phyloP scores from a whole-genome alignment of 306 rosid genomes.

The Acacia crassicarpa region DNA sequence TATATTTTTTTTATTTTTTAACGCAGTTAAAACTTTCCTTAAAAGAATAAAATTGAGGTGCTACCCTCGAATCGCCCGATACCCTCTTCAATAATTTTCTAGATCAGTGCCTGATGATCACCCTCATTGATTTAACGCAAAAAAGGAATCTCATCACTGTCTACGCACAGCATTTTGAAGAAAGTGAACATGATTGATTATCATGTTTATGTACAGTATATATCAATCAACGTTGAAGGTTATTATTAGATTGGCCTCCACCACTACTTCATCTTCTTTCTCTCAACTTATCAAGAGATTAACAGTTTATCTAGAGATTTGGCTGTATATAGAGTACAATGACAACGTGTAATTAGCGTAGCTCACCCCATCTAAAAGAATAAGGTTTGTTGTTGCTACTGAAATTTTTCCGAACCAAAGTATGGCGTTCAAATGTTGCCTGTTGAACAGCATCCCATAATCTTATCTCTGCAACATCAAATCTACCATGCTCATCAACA shows the following conservation, averaged over 20 bases:
- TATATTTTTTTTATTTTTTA: too few relatives aligned
- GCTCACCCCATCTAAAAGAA: too few relatives aligned
- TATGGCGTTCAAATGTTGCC: not conserved
- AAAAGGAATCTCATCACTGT: not conserved
- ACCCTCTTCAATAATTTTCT: too few relatives aligned
- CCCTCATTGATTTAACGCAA: not conserved
- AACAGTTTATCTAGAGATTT: too few relatives aligned
- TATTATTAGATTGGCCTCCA: not conserved
- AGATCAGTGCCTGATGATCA: too few relatives aligned
- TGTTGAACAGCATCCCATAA: not conserved
- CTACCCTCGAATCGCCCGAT: too few relatives aligned
- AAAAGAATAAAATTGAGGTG: too few relatives aligned
- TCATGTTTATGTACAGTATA: too few relatives aligned
- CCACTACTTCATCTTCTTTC: not conserved
- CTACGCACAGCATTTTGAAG: not conserved
- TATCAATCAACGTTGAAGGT: not conserved
- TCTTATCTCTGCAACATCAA: not conserved
- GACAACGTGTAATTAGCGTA: too few relatives aligned
- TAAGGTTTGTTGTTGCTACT: too few relatives aligned
- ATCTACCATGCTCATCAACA: not conserved
- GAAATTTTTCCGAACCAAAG: not conserved
- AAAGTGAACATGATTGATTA: not conserved
- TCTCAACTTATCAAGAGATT: not conserved
- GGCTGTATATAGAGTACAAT: too few relatives aligned
- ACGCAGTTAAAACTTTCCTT: too few relatives aligned